These are phyloP conservation scores for Metschnikowia peoriensis DNA, from an alignment of 805 yeast species.

Conservation along the genomic window DNA sequence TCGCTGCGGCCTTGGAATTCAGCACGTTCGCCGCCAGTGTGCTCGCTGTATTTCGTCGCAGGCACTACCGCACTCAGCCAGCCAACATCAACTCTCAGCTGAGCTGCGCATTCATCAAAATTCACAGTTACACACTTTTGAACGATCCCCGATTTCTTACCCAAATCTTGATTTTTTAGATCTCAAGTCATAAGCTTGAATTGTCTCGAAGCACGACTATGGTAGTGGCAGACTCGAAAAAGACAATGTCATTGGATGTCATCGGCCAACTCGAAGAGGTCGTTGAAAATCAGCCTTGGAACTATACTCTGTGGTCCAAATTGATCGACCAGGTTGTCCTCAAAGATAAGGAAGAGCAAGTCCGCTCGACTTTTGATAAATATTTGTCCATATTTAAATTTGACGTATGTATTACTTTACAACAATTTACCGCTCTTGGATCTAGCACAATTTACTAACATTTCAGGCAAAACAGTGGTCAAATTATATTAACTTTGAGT, in stretches of 20 bases:
- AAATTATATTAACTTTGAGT: conserved; percentile 62
- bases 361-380: conserved; percentile 55
- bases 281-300: conserved; percentile 50
- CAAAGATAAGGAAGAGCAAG: conserved; percentile 59
- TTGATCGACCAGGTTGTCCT: conserved; percentile 48
- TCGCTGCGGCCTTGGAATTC: neutral
- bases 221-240: conserved; percentile 19
- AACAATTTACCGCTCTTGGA: neutral
- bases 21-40: neutral
- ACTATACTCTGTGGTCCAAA: conserved; percentile 55
- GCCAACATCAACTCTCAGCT: conserved; percentile 1
- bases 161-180: neutral
- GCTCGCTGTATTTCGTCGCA: conserved; percentile 1
- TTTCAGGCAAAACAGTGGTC: conserved; percentile 57
- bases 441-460: conserved; percentile 21
- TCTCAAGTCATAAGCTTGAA: neutral
- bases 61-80: conserved; percentile 7
- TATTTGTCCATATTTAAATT: conserved; percentile 65
- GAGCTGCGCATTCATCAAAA: neutral
- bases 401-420: conserved; percentile 37
- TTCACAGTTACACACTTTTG: neutral
- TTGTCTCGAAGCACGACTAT: neutral
- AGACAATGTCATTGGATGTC: conserved; percentile 42
- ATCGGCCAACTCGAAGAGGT: conserved; percentile 60
- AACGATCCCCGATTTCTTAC: neutral